phyloP scores from a whole-genome alignment of 2,329 filamentous ascomycete genomes.

The Botrytis fabae region DNA sequence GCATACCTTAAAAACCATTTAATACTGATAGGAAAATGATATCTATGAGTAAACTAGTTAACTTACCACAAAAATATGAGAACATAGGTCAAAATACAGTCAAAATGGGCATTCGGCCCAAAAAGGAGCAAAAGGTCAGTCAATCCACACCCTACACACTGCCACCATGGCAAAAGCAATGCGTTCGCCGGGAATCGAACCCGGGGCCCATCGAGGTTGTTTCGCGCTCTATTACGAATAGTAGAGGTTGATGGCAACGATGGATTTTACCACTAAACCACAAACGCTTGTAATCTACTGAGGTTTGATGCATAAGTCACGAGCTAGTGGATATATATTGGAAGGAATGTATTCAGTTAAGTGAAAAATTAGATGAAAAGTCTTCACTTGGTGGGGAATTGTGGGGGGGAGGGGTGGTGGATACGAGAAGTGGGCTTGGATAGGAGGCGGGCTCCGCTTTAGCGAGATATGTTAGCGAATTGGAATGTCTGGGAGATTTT shows the following conservation, averaged over 20 bases:
- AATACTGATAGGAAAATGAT: no score
- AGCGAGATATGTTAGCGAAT: neutral
- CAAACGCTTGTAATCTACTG: constrained; percentile 16
- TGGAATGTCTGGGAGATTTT: neutral
- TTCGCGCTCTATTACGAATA: no score
- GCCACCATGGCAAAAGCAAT: fast-evolving
- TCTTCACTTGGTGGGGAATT: neutral
- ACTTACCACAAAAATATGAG: no score
- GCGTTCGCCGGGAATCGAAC: neutral
- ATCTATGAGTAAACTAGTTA: no score
- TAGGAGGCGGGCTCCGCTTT: neutral
- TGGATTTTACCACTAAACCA: constrained; percentile 28
- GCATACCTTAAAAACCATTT: no score
- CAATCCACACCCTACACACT: no score
- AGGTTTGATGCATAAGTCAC: fast-evolving
- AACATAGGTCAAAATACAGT: no score
- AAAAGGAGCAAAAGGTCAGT: no score
- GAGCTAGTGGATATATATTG: neutral
- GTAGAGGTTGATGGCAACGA: constrained; percentile 12
- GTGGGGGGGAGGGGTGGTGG: neutral
- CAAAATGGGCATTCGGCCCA: no score
- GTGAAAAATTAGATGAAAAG: neutral
- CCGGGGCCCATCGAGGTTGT: neutral
- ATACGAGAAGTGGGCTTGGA: neutral
- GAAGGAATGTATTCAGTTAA: fast-evolving